Conservation (phyloP, 495 filamentous ascomycete genomes). For the Bryoglossum gracile region DNA sequence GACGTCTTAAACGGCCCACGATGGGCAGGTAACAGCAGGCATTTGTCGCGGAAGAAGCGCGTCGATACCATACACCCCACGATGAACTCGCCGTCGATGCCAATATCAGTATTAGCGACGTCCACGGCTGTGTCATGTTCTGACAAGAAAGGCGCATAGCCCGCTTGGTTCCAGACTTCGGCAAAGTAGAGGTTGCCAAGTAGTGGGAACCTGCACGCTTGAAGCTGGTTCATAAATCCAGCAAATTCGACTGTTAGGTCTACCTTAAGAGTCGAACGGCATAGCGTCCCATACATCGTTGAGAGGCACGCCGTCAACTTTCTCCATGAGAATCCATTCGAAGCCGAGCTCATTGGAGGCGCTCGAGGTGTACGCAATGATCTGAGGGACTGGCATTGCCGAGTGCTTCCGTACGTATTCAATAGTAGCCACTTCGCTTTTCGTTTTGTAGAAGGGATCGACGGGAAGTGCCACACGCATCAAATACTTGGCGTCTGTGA, state of each 20-base stretch:
- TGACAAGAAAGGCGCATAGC: no score
- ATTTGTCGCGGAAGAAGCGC: no score
- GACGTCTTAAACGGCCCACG: no score
- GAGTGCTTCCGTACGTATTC: constrained; percentile 38
- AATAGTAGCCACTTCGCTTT: constrained; percentile 50
- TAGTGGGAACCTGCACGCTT: constrained; percentile 22
- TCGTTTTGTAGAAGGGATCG: constrained; percentile 42
- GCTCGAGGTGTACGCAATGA: constrained; percentile 41
- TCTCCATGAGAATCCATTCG: constrained; percentile 54
- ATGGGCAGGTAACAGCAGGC: no score
- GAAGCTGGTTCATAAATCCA: not conserved
- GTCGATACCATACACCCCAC: no score
- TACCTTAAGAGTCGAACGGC: constrained; percentile 31
- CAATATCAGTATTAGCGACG: no score
- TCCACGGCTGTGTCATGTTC: no score
- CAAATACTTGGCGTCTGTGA: no score
- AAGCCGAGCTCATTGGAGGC: constrained; percentile 42
- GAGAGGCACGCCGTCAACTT: constrained; percentile 36
- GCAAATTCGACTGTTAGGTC: not conserved
- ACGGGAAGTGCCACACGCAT: constrained; percentile 45
- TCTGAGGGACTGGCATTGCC: constrained; percentile 43
- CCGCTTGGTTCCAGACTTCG: no score
- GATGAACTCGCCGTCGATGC: no score
- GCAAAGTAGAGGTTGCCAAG: no score
- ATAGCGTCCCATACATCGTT: constrained; percentile 36